A percentile compares a stretch with the other conserved stretches of the same genome.
Conservation (phyloP, 1,284 basidiomycete species). For the Moesziomyces parantarcticus region DNA sequence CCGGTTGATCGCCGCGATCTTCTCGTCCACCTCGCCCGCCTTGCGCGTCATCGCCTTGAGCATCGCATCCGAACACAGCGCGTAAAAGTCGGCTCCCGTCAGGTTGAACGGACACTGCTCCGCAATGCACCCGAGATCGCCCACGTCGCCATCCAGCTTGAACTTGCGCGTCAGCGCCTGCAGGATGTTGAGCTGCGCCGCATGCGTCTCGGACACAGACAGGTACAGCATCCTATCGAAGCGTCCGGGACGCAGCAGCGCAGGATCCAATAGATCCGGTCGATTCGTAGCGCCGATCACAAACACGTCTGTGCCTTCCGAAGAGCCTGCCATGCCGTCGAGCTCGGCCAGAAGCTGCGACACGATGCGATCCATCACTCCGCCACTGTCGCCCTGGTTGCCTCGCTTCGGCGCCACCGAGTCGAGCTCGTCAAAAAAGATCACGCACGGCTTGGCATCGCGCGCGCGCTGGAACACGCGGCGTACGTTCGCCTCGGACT, state of each 20-base stretch:
- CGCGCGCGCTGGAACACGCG: conserved; percentile 70
- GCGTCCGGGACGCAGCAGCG: conserved; percentile 71
- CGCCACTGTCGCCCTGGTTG: conserved; percentile 70
- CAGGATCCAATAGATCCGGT: conserved; percentile 70
- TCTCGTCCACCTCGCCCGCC: conserved; percentile 77
- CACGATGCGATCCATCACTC: conserved; percentile 71
- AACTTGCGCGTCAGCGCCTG: conserved; percentile 93
- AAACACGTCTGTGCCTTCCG: conserved; percentile 69
- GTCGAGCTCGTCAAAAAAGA: conserved; percentile 71
- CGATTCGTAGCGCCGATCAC: conserved; percentile 71
- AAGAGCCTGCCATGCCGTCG: conserved; percentile 69
- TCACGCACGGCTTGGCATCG: conserved; percentile 70
- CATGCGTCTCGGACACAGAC: conserved; percentile 87
- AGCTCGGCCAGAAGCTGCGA: conserved; percentile 70
- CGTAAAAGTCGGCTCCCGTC: conserved; percentile 91
- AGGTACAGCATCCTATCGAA: conserved; percentile 98
- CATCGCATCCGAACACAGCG: conserved; percentile 94
- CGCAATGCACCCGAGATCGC: conserved; percentile 76
- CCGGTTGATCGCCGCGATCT: conserved; percentile 50
- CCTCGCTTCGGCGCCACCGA: conserved; percentile 70
- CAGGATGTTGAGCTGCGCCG: conserved; percentile 86
- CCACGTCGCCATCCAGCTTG: conserved; percentile 77
- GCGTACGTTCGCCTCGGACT: conserved; percentile 70
- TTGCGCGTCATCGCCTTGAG: conserved; percentile 92
- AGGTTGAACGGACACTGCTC: conserved; percentile 84